Conservation (phyloP, 805 yeast species). For the Komagataella ulmi region DNA sequence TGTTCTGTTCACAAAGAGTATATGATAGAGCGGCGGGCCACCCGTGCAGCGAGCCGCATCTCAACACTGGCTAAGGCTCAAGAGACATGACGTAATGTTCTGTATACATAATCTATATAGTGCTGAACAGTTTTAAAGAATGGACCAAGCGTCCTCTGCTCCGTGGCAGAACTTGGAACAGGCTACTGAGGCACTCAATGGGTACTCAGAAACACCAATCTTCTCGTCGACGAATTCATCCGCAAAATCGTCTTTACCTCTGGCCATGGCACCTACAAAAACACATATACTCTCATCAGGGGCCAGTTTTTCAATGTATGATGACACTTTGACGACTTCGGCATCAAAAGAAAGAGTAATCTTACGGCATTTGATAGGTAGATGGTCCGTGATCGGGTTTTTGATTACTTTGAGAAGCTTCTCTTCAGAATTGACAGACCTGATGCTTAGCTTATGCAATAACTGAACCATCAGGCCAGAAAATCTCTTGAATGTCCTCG, state of each 20-base stretch:
- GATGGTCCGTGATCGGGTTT: conserved; percentile 93
- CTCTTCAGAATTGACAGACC: conserved; percentile 93
- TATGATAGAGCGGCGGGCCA: not conserved
- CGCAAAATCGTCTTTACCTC: conserved; percentile 95
- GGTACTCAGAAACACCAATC: conserved; percentile 89
- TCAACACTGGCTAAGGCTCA: not conserved
- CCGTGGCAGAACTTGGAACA: conserved; percentile 98
- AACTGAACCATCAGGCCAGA: conserved; percentile 97
- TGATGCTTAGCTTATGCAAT: conserved; percentile 80
- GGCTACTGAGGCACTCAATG: conserved; percentile 94
- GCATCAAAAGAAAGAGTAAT: conserved; percentile 90
- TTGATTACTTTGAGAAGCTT: conserved; percentile 87
- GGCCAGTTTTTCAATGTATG: conserved; percentile 67
- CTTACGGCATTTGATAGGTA: conserved; percentile 92
- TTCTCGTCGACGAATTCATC: conserved; percentile 96
- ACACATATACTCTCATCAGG: conserved; percentile 93
- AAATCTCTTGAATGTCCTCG: conserved; percentile 95
- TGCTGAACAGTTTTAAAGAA: conserved; percentile 21
- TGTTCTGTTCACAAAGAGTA: not conserved
- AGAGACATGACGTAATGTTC: not conserved
- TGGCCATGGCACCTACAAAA: conserved; percentile 98
- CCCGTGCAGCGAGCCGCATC: not conserved
- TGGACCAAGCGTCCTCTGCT: conserved; percentile 96
- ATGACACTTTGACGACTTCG: conserved; percentile 75
- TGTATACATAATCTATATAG: not conserved